These are phyloP conservation scores for Hypseocharis bilobata DNA, from an alignment of 441 rosid genomes.

Conservation along the genomic window DNA sequence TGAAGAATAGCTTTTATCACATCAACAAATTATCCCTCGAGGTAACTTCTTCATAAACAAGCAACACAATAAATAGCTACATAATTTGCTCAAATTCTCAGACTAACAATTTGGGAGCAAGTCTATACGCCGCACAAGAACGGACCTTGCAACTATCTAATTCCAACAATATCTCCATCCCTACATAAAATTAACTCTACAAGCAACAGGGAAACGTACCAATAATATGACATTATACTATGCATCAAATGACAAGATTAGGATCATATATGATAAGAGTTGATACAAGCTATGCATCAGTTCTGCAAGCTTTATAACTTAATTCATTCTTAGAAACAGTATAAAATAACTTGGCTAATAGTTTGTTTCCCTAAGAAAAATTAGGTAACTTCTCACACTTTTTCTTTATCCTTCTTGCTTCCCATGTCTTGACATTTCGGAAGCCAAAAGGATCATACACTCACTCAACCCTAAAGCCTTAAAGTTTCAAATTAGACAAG, in stretches of 20 bases:
- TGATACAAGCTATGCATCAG: neutral
- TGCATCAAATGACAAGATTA: neutral
- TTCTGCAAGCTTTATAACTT: neutral
- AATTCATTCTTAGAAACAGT: neutral
- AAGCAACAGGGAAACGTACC: neutral
- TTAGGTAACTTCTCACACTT: too few species aligned
- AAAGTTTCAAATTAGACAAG: neutral
- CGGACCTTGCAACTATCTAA: neutral
- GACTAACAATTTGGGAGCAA: neutral
- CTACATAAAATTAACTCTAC: neutral
- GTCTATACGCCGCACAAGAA: neutral
- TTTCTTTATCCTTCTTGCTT: too few species aligned
- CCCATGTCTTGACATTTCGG: neutral
- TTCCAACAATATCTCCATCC: neutral
- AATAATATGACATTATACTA: neutral
- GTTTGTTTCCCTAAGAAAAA: too few species aligned
- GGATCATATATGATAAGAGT: neutral
- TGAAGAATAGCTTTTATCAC: neutral
- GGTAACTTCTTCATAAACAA: neutral
- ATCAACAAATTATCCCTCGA: neutral
- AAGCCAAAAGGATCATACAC: neutral
- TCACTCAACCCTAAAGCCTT: neutral
- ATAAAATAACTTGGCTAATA: neutral
- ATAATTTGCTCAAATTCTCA: neutral
- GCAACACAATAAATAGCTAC: neutral